Evolutionary conservation across 495 filamentous ascomycete species (phyloP).

Genomic region (Alectoria sarmentosa): DNA sequence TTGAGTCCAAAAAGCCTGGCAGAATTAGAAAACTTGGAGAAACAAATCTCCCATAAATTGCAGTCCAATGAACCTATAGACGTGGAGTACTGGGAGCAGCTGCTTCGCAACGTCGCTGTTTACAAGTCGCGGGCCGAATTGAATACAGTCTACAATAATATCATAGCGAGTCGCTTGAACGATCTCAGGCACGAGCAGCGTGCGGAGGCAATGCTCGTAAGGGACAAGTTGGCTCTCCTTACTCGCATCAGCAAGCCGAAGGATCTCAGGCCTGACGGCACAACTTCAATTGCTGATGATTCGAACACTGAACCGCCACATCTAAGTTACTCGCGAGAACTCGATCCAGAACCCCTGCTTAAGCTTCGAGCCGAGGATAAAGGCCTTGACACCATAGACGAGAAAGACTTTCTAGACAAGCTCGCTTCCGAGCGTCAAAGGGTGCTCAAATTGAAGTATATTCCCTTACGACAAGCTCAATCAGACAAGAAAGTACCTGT

Average conservation of each 20-base stretch:
- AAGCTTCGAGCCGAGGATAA: slow-evolving; percentile 66
- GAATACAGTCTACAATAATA: slow-evolving; percentile 68
- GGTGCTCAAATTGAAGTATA: slow-evolving; percentile 61
- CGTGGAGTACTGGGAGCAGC: slow-evolving; percentile 94
- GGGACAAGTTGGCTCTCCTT: slow-evolving; percentile 45
- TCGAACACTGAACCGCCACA: neutral
- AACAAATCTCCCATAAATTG: slow-evolving; percentile 75
- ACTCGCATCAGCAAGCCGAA: slow-evolving; percentile 9
- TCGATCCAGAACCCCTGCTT: slow-evolving; percentile 67
- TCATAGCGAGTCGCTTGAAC: slow-evolving; percentile 66
- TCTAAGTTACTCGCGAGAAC: slow-evolving; percentile 19
- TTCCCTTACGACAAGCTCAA: slow-evolving; percentile 52
- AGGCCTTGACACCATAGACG: slow-evolving; percentile 52
- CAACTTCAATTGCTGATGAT: too few species aligned
- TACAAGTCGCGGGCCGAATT: slow-evolving; percentile 90
- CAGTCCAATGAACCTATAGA: slow-evolving; percentile 87
- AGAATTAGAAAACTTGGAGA: slow-evolving; percentile 76
- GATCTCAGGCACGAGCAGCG: slow-evolving; percentile 60
- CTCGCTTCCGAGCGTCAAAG: slow-evolving; percentile 56
- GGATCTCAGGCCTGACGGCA: neutral
- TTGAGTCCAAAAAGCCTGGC: slow-evolving; percentile 80
- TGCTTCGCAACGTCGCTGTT: slow-evolving; percentile 73
- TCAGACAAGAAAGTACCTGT: slow-evolving; percentile 42
- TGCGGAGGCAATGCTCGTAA: slow-evolving; percentile 58
- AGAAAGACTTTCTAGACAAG: slow-evolving; percentile 52